phyloP scores from a whole-genome alignment of 2,329 filamentous ascomycete genomes.

The Bipolaris victoriae region DNA sequence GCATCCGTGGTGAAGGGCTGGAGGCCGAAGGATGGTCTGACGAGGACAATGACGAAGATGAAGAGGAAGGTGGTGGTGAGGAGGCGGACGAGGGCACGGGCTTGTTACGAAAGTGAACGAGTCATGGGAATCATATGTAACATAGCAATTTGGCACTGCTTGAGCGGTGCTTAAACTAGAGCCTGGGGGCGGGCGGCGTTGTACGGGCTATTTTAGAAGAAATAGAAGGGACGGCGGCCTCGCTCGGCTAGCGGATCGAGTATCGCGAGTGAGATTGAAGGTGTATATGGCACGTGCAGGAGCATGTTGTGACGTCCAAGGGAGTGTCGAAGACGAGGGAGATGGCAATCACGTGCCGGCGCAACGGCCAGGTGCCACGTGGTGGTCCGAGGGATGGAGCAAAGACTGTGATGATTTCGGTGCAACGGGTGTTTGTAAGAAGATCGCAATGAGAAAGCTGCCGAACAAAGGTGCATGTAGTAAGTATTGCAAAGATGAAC shows the following conservation, averaged over 20 bases:
- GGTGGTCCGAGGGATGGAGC: background rate
- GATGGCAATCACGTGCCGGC: background rate
- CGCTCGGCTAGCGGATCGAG: background rate
- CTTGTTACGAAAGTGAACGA: conserved; percentile 36
- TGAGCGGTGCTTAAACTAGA: conserved; percentile 3
- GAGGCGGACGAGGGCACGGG: conserved; percentile 37
- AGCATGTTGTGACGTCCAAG: background rate
- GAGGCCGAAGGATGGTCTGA: conserved; percentile 64
- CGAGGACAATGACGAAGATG: conserved; percentile 38
- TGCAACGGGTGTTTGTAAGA: background rate
- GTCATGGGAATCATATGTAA: background rate
- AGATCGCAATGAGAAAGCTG: background rate
- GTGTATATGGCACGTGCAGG: background rate
- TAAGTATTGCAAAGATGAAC: too few species aligned
- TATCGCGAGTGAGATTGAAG: background rate
- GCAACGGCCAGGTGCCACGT: background rate
- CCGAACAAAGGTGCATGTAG: too few species aligned
- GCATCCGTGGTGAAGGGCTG: conserved; percentile 69
- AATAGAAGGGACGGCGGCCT: background rate
- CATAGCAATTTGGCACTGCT: conserved; percentile 15
- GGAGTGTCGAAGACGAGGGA: background rate
- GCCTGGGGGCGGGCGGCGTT: conserved; percentile 25
- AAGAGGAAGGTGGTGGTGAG: conserved; percentile 34
- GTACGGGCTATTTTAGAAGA: background rate
- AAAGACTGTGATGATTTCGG: background rate